Base-by-base conservation (phyloP, 108 stramenopile species). In the Fragilaria crotonensis region DNA sequence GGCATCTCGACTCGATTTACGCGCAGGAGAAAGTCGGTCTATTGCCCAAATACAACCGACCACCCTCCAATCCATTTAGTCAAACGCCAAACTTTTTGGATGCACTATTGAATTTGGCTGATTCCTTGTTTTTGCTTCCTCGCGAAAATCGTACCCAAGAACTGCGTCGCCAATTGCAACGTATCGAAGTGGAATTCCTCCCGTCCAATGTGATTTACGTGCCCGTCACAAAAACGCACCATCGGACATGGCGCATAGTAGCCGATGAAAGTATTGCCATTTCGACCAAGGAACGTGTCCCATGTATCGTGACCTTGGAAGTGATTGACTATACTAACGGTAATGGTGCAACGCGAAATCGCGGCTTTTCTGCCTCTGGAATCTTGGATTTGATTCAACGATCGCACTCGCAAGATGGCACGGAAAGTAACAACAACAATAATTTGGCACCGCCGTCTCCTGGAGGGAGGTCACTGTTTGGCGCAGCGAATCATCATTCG, bases 271-370 rank as follows among this genome's bases (percentile, higher is more conserved):
- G 75, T 46, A 74, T 95, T 46, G 88, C 94, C 0, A 76, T 97
- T 48, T 75, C 73, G 32, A 97, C 96, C 2, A 94, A 93, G 53
- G 94, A 95, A 68, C 78, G 96, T n/a, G 94, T 93, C 5, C 96
- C 96, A 5, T 94, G 87, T 64, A 88, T 97, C 31, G 62, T 95
- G n/a, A 77, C 71, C 23, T 53, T 97, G 73, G 96, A 96, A 65
- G 94, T 97, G 25, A 66, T 97, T 32, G 85, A 93, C 45, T 87
- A 84, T 45, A n/a, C n/a, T n/a, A n/a, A n/a, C n/a, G n/a, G n/a
- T n/a, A n/a, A n/a, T n/a, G n/a, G n/a, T n/a, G n/a, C n/a, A n/a
- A n/a, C n/a, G n/a, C n/a, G n/a, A n/a, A n/a, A n/a, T n/a, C n/a
- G n/a, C n/a, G n/a, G n/a, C n/a, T n/a, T n/a, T n/a, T n/a, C n/a